Percentiles rank a stretch among this genome's conserved stretches.
phyloP scores from a whole-genome alignment of 2,329 filamentous ascomycete species.

The Ascocoryne sarcoides region DNA sequence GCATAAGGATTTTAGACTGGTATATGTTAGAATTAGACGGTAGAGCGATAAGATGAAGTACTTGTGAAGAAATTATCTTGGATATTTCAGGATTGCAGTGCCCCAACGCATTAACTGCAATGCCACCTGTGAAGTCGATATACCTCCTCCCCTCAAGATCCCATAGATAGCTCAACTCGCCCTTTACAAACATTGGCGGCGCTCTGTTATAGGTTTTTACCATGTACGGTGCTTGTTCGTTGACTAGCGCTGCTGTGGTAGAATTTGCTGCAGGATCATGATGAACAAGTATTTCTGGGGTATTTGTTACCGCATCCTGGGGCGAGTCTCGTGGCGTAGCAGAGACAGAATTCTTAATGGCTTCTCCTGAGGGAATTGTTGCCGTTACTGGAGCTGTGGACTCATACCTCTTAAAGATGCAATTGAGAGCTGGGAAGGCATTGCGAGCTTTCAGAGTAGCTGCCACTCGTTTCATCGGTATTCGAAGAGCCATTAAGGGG shows the following conservation, averaged over 20 bases:
- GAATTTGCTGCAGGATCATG: constrained; percentile 69
- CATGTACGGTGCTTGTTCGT: constrained; percentile 78
- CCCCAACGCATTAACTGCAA: constrained; percentile 87
- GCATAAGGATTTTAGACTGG: constrained; percentile 66
- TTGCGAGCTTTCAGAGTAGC: constrained; percentile 21
- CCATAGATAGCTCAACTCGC: constrained; percentile 80
- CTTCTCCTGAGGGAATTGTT: constrained; percentile 30
- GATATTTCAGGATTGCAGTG: constrained; percentile 78
- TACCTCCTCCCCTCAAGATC: constrained; percentile 85
- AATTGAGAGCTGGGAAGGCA: constrained; percentile 17
- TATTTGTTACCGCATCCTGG: too few species aligned
- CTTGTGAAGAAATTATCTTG: constrained; percentile 69
- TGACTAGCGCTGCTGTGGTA: constrained; percentile 63
- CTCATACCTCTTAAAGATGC: constrained; percentile 22
- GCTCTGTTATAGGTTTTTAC: constrained; percentile 91
- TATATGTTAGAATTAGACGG: neutral
- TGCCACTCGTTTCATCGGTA: constrained; percentile 24
- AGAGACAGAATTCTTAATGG: constrained; percentile 30
- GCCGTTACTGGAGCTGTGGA: constrained; percentile 29
- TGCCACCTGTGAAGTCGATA: constrained; percentile 90
- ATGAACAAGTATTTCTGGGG: constrained; percentile 55
- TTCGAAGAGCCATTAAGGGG: constrained; percentile 21
- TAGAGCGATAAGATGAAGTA: constrained; percentile 27
- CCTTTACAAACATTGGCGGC: constrained; percentile 79
- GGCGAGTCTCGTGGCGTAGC: too few species aligned